Conservation (phyloP, 2,329 filamentous ascomycete species). For the Triangularia setosa region DNA sequence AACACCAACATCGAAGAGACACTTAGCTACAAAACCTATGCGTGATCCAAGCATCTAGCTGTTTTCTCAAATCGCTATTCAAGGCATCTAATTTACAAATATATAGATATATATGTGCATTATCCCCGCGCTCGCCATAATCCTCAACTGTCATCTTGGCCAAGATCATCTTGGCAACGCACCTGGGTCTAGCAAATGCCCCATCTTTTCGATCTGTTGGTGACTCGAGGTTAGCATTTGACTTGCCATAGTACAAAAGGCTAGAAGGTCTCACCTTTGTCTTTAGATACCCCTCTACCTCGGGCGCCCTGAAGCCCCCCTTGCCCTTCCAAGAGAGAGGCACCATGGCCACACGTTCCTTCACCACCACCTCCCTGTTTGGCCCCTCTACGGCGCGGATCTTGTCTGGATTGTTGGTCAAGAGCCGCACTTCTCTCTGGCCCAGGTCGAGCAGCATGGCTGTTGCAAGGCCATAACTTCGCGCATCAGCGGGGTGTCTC, state of each 20-base stretch:
- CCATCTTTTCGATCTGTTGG: conserved; percentile 77
- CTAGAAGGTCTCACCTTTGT: conserved; percentile 67
- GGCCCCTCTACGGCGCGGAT: conserved; percentile 91
- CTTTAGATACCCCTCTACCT: conserved; percentile 89
- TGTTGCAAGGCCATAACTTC: conserved; percentile 94
- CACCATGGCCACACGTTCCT: conserved; percentile 90
- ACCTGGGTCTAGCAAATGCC: conserved; percentile 67
- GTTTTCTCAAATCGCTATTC: not conserved
- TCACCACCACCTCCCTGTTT: conserved; percentile 80
- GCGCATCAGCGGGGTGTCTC: conserved; percentile 87
- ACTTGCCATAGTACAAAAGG: not conserved
- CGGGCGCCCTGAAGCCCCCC: conserved; percentile 77
- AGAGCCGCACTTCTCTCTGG: conserved; percentile 68
- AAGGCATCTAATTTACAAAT: conserved; percentile 9
- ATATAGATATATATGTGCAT: conserved; percentile 9
- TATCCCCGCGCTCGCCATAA: conserved; percentile 1
- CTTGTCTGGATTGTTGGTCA: conserved; percentile 98
- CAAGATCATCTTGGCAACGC: conserved; percentile 23
- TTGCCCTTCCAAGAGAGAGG: conserved; percentile 87
- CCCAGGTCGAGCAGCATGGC: conserved; percentile 89
- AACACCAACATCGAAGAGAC: not conserved
- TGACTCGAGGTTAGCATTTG: conserved; percentile 9
- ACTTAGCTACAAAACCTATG: not conserved
- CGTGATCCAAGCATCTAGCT: not conserved
- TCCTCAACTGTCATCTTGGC: not conserved